These are phyloP conservation scores for Leccinum solheimii DNA, from an alignment of 1,284 basidiomycete species.

Conservation along the genomic window DNA sequence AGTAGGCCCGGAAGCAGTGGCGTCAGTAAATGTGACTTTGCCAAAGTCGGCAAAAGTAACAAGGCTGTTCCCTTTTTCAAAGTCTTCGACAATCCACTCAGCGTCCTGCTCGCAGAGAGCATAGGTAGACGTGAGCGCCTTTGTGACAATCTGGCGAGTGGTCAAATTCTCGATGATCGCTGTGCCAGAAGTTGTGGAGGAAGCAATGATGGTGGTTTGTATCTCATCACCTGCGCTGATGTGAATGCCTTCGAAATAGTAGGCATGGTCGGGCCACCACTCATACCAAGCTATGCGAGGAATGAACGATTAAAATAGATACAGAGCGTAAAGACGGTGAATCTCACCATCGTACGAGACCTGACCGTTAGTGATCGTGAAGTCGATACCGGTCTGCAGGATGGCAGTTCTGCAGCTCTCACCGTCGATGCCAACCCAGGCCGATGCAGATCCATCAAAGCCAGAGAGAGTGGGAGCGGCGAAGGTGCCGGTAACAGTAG, in stretches of 20 bases:
- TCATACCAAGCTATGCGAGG: background rate
- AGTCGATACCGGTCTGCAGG: background rate
- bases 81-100: no score
- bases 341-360: background rate
- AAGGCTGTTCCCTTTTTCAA: no score
- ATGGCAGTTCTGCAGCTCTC: background rate
- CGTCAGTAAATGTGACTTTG: no score
- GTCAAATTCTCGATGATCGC: background rate
- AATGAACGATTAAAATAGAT: background rate
- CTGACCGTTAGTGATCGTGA: background rate
- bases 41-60: no score
- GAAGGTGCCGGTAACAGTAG: background rate
- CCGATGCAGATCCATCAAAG: background rate
- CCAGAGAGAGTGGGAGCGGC: background rate
- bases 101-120: no score
- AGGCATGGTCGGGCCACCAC: background rate
- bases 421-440: background rate
- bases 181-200: background rate
- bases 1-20: no score
- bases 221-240: background rate
- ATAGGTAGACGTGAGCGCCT: background rate
- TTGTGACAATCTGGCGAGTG: background rate
- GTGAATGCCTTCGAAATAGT: background rate
- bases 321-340: background rate
- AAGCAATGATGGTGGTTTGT: background rate